phyloP scores from a whole-genome alignment of 2,329 filamentous ascomycete genomes.

The Calonectria fujianensis region DNA sequence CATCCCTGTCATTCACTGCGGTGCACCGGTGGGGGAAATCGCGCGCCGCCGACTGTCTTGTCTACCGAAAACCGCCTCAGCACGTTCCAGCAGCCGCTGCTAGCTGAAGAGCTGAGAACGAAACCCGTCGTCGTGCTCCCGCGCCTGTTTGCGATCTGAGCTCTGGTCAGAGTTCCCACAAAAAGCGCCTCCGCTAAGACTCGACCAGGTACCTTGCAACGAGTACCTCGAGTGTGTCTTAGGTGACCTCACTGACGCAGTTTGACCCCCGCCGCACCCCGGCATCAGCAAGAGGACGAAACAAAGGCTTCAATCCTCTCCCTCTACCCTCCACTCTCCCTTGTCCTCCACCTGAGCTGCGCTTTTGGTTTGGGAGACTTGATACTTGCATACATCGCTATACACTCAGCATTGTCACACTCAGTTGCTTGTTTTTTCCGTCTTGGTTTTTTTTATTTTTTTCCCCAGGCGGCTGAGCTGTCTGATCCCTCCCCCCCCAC shows the following conservation, averaged over 20 bases:
- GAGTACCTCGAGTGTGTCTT: constrained; percentile 44
- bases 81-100: constrained; percentile 7
- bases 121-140: constrained; percentile 43
- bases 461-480: constrained; percentile 16
- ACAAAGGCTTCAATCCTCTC: constrained; percentile 50
- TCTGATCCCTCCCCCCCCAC: constrained; percentile 11
- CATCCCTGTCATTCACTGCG: constrained; percentile 8
- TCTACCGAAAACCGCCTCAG: constrained; percentile 13
- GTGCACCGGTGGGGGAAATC: constrained; percentile 21
- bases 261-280: constrained; percentile 36
- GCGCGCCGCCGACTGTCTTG: not conserved
- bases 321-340: constrained; percentile 41
- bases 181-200: constrained; percentile 38
- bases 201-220: constrained; percentile 42
- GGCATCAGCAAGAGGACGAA: constrained; percentile 39
- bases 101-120: constrained; percentile 19
- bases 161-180: constrained; percentile 35
- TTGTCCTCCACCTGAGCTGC: constrained; percentile 28
- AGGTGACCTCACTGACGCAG: constrained; percentile 51
- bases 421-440: constrained; percentile 5
- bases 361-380: constrained; percentile 15
- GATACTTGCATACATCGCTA: constrained; percentile 25
- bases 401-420: constrained; percentile 24
- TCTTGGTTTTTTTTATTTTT: not conserved
- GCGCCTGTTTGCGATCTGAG: constrained; percentile 47